Conservation (phyloP, 805 yeast species). For the Wickerhamiella sorbophila region DNA sequence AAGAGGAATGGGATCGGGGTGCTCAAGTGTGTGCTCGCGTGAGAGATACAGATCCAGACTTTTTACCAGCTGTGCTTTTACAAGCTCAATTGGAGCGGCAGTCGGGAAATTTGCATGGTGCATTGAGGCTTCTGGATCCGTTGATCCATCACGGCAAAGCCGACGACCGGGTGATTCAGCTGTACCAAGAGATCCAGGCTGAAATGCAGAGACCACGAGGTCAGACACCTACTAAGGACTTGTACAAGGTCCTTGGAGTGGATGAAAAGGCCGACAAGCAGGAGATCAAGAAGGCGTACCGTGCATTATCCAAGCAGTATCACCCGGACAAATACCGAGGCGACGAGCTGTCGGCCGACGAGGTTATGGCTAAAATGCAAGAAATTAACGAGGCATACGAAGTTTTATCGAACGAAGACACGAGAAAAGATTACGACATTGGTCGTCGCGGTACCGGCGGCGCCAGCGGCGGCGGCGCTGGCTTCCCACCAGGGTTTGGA, state of each 20-base stretch:
- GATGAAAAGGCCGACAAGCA: slow-evolving; percentile 49
- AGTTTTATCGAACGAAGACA: slow-evolving; percentile 52
- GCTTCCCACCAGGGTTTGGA: slow-evolving; percentile 11
- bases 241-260: slow-evolving; percentile 65
- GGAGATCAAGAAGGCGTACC: slow-evolving; percentile 67
- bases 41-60: slow-evolving; percentile 18
- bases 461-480: slow-evolving; percentile 3
- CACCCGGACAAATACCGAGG: slow-evolving; percentile 88
- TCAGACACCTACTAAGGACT: slow-evolving; percentile 41
- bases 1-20: slow-evolving; percentile 17
- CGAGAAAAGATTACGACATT: slow-evolving; percentile 49
- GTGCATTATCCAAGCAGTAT: slow-evolving; percentile 60
- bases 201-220: slow-evolving; percentile 21
- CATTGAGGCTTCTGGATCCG: slow-evolving; percentile 14
- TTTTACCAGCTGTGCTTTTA: slow-evolving; percentile 19
- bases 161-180: slow-evolving; percentile 13
- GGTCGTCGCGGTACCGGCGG: slow-evolving; percentile 10
- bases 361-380: slow-evolving; percentile 74
- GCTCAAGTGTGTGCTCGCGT: slow-evolving; percentile 19
- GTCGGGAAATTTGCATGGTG: slow-evolving; percentile 18
- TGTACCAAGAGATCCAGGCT: slow-evolving; percentile 19
- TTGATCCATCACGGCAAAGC: slow-evolving; percentile 10
- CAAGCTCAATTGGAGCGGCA: slow-evolving; percentile 19
- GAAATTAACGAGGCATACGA: slow-evolving; percentile 90
- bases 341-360: slow-evolving; percentile 42